A percentile compares a stretch with the other conserved stretches of the same genome.
Evolutionary conservation across 225 moss, liverwort and hornwort genomes (phyloP).

Genomic region (Bryum argenteum): DNA sequence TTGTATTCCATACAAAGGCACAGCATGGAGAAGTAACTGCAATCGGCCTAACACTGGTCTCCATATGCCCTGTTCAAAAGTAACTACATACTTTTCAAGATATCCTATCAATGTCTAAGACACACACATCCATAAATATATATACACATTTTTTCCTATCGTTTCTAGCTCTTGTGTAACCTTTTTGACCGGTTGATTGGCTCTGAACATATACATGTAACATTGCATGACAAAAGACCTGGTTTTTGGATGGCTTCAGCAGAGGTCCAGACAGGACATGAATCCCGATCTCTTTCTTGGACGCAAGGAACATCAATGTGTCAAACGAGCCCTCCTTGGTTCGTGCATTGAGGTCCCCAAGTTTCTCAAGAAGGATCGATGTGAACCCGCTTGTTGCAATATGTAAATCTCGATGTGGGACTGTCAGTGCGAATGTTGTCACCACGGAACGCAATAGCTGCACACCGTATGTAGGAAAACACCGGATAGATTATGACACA

Average conservation of each 20-base stretch:
- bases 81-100: neutral
- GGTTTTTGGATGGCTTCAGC: conserved; percentile 68
- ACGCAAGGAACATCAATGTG: conserved; percentile 83
- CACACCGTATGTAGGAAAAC: neutral
- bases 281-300: conserved; percentile 87
- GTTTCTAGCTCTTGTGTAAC: neutral
- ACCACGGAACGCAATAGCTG: conserved; percentile 50
- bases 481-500: neutral
- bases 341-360: conserved; percentile 89
- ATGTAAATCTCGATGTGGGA: conserved; percentile 72
- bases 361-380: conserved; percentile 79
- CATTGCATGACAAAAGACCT: conserved; percentile 43
- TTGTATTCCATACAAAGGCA: conserved; percentile 85
- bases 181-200: neutral
- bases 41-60: conserved; percentile 82
- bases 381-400: conserved; percentile 55
- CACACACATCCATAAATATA: too few species aligned
- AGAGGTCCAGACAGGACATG: conserved; percentile 68
- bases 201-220: neutral
- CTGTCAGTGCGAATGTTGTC: conserved; percentile 36
- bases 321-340: conserved; percentile 83
- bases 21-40: conserved; percentile 75
- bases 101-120: neutral
- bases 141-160: neutral
- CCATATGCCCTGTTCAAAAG: conserved; percentile 68